phyloP scores from a whole-genome alignment of 805 yeast genomes.

The Ogataea pilisensis region DNA sequence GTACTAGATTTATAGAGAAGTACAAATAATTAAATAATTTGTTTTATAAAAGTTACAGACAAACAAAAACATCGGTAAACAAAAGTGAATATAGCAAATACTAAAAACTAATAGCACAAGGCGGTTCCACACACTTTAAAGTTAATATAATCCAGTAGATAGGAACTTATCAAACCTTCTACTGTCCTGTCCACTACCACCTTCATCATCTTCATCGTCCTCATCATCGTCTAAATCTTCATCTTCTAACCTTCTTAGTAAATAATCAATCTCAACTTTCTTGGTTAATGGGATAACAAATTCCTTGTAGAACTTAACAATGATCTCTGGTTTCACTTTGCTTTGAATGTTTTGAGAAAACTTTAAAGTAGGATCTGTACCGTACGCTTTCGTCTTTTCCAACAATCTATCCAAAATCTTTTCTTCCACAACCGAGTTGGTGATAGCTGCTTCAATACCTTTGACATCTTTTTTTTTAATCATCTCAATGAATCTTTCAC shows the following conservation, averaged over 20 bases:
- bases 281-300: conserved; percentile 92
- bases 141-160: conserved; percentile 20
- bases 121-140: neutral
- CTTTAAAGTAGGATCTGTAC: conserved; percentile 78
- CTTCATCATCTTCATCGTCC: conserved; percentile 15
- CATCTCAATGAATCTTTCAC: conserved; percentile 55
- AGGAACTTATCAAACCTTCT: conserved; percentile 19
- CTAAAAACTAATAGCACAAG: neutral
- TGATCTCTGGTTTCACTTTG: conserved; percentile 75
- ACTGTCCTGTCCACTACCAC: neutral
- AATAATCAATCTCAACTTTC: conserved; percentile 90
- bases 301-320: conserved; percentile 80
- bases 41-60: neutral
- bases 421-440: conserved; percentile 83
- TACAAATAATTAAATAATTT: no score
- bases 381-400: conserved; percentile 81
- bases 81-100: neutral
- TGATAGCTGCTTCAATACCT: conserved; percentile 77
- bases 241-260: conserved; percentile 76
- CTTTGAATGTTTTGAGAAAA: conserved; percentile 64
- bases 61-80: neutral
- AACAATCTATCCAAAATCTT: conserved; percentile 74
- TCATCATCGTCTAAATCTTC: conserved; percentile 27
- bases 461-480: conserved; percentile 61
- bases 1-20: neutral